Base-by-base conservation (phyloP, 2,329 filamentous ascomycete species). In the Talaromyces rugulosus region DNA sequence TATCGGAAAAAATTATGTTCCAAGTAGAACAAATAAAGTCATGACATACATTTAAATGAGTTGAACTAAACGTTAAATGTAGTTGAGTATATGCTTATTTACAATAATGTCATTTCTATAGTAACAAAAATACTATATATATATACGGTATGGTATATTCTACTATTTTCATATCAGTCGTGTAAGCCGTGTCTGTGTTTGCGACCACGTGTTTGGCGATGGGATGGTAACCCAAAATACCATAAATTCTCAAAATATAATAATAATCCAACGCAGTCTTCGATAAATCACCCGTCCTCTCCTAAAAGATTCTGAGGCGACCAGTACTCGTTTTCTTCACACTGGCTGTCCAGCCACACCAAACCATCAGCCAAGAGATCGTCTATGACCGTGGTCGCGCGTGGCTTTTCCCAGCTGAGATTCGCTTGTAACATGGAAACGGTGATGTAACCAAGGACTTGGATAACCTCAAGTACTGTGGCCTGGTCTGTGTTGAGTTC, bases 401-500 rank as follows among this genome's bases (percentile, higher is more conserved):
- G 83, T 5, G 92, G 90, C 52, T 86, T 82, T 67, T 94, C 88
- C 95, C 95, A 99, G 16, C 82, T 84, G 31, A 99, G 78, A 73
- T 99, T 99, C 57, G 89, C 79, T 77, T 90, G 88, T 60, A 99
- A 78, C 90, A 98, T 96, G 0, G 89, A 90, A 16, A 96, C 86
- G 62, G 89, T 96, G 58, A 98, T 90, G 71, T 92, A 96, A 1
- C 95, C 94, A 9, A 97, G 81, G 9, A 97, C 82, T 75, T 97
- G 92, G 7, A 92, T 91, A 0, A 90, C 93, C 80, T 98, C 95
- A 6, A 99, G 84, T 12, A 96, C 94, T 2, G 89, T 91, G 56
- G 90, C 91, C 80, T 99, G 95, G 74, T 99, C 95, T 14, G 87
- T 93, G 74, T 96, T 97, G 65, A 99, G 83, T 78, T 99, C 95